Conservation (phyloP, 2,329 filamentous ascomycete species). For the Fusarium coffeatum region DNA sequence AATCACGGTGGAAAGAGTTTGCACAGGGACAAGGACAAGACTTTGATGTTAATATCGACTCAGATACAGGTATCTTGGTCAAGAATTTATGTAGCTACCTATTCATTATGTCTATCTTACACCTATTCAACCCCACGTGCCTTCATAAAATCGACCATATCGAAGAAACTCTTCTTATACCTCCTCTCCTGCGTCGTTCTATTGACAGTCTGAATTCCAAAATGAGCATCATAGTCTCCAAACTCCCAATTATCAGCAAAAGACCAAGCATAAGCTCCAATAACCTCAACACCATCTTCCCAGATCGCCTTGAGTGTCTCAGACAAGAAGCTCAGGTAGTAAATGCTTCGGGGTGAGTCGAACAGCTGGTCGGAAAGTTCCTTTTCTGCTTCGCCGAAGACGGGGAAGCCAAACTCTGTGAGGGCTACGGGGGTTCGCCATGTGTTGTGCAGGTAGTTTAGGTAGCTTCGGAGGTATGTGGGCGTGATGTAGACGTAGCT, state of each 20-base stretch:
- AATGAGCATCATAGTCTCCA: slow-evolving; percentile 58
- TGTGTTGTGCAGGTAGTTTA: slow-evolving; percentile 70
- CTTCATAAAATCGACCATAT: slow-evolving; percentile 64
- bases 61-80: background rate
- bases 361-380: slow-evolving; percentile 62
- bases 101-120: background rate
- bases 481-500: slow-evolving; percentile 70
- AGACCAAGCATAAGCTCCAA: slow-evolving; percentile 66
- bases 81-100: background rate
- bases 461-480: slow-evolving; percentile 65
- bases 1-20: background rate
- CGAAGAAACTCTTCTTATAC: slow-evolving; percentile 70
- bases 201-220: slow-evolving; percentile 68
- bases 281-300: slow-evolving; percentile 66
- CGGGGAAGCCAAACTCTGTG: slow-evolving; percentile 69
- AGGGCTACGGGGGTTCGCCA: slow-evolving; percentile 62
- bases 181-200: slow-evolving; percentile 61
- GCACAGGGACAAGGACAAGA: background rate
- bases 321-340: slow-evolving; percentile 65
- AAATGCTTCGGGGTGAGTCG: slow-evolving; percentile 64
- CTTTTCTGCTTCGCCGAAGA: slow-evolving; percentile 59
- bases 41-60: background rate
- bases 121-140: slow-evolving; percentile 41
- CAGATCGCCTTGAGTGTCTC: slow-evolving; percentile 67
- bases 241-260: slow-evolving; percentile 68